phyloP scores from a whole-genome alignment of 306 rosid species.

The Pueraria montana region DNA sequence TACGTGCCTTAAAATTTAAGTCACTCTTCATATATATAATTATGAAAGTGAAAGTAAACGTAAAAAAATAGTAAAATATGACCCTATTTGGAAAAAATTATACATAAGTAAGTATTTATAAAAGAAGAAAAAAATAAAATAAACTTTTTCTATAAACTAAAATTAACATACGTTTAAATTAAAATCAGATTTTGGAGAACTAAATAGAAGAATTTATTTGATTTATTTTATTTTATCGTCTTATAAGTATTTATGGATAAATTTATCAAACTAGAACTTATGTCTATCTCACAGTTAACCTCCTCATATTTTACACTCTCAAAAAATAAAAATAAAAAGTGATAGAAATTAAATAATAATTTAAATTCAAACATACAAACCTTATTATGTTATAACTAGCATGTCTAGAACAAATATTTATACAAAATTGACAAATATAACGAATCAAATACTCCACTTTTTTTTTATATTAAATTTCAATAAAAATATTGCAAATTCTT shows the following conservation, averaged over 20 bases:
- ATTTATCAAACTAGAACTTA: background rate
- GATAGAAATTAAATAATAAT: background rate
- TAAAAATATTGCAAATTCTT: background rate
- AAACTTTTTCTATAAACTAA: no score
- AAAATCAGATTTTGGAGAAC: no score
- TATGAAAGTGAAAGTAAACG: background rate
- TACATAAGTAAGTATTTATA: no score
- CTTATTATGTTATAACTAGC: background rate
- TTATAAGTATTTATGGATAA: no score
- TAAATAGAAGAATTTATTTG: no score
- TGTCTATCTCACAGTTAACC: background rate
- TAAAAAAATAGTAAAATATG: background rate
- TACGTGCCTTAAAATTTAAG: background rate
- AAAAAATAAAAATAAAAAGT: no score
- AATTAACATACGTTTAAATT: no score
- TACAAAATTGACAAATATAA: background rate
- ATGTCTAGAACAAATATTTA: background rate
- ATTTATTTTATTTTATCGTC: no score
- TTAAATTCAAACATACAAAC: background rate
- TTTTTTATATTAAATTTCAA: no score
- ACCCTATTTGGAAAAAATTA: no score
- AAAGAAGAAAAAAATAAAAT: no score
- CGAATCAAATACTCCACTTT: no score
- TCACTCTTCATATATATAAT: background rate
- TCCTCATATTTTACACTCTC: background rate